Base-by-base conservation (phyloP, 192 early-diverging fungal genomes). In the Backusella tarrabulga region DNA sequence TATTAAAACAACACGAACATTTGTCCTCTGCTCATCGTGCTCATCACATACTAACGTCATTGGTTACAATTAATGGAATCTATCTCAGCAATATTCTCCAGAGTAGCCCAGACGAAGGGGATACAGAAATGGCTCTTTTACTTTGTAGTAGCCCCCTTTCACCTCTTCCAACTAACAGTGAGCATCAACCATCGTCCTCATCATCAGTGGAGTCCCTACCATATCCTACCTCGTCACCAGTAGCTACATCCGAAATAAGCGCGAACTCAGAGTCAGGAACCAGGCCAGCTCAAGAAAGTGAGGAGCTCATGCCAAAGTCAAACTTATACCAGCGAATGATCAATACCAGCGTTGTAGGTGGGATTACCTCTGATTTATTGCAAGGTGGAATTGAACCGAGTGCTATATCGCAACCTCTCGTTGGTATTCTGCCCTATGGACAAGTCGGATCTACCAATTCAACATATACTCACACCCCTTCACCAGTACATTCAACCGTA, bases 321-420 rank as follows among this genome's bases (percentile, higher is more conserved):
- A 44, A 71, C 0, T 71, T 69, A 54, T 42, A 71, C 9, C 76
- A 76, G 36, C 67, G 75, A 26, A 78, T 78, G 66, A 78, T 78
- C 34, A 73, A 67, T 66, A 78, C 77, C 1, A 78, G 72, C 5
- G 66, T 78, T 1, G 72, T 78, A 6, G 77, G 77, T 68, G 77
- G 77, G 1, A 78, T 78, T 29, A 78, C 71, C 0, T 72, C 77
- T 17, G 77, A 78, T 35, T 44, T 78, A 23, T 67, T 69, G 6
- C 41, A 52, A 66, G 41, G 66, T 12, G 56, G 26, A 15, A 34
- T 44, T 40, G 44, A 17, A 40, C 52, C 19, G 26, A 21, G 15
- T 60, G 36, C 23, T 15, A 32, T 52, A n/a, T 44, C 34, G 0
- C 38, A 34, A 17, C 40, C 42, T 23, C 29, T 63, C 7, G 35